Percentiles rank a stretch among this genome's conserved stretches.
Evolutionary conservation across 352 stramenopile genomes (phyloP).

Genomic region (Phytophthora fragariaefolia): DNA sequence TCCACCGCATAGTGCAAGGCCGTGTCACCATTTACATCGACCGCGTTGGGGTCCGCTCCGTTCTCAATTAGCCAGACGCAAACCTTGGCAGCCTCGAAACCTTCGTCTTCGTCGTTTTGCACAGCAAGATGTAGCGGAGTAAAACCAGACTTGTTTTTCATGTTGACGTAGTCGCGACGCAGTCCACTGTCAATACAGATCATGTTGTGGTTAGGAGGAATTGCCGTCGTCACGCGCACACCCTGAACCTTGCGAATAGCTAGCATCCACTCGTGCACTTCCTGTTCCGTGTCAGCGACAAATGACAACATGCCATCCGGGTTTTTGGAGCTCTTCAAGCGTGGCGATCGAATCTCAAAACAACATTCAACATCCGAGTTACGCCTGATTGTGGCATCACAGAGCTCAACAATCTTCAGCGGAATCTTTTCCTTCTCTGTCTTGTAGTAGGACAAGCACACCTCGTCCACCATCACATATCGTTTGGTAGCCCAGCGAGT

Average conservation of each 20-base stretch:
- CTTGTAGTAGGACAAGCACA: conserved; percentile 89
- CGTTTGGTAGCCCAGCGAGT: conserved; percentile 87
- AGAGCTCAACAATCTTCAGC: conserved; percentile 85
- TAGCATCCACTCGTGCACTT: conserved; percentile 89
- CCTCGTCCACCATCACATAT: conserved; percentile 89
- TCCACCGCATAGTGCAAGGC: conserved; percentile 88
- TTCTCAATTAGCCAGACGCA: conserved; percentile 91
- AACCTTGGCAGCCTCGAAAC: conserved; percentile 89
- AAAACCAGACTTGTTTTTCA: conserved; percentile 88
- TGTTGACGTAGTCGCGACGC: conserved; percentile 86
- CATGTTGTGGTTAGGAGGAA: conserved; percentile 86
- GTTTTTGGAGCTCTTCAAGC: conserved; percentile 87
- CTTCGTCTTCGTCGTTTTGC: conserved; percentile 90
- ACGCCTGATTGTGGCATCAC: conserved; percentile 82
- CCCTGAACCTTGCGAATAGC: conserved; percentile 86
- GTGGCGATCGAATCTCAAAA: conserved; percentile 87
- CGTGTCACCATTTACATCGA: conserved; percentile 85
- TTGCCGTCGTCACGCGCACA: conserved; percentile 77
- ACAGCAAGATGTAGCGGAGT: conserved; percentile 81
- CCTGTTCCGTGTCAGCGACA: conserved; percentile 80
- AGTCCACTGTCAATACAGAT: conserved; percentile 88
- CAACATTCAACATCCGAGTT: conserved; percentile 86
- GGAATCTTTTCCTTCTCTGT: conserved; percentile 83
- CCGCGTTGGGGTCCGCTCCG: conserved; percentile 76
- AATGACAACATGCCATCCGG: conserved; percentile 85